Evolutionary conservation across 169 alveolate genomes (phyloP).

Genomic region (Plasmodium vivax): DNA sequence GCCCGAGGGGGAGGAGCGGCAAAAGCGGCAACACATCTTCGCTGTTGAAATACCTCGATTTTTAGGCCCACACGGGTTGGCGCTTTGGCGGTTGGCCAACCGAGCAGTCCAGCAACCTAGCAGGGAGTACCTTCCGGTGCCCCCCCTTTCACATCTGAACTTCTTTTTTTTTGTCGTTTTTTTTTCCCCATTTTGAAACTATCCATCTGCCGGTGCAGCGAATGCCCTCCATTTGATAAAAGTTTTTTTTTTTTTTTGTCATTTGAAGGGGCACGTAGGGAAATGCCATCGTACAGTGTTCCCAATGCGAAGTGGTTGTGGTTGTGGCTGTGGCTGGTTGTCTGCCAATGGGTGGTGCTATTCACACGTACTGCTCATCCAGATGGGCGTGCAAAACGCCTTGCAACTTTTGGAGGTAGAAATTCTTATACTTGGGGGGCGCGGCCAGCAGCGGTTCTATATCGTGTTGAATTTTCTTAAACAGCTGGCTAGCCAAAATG

Average conservation of each 20-base stretch:
- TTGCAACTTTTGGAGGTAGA: conserved; percentile 64
- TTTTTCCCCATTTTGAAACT: neutral
- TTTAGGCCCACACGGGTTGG: neutral
- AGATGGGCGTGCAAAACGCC: conserved; percentile 43
- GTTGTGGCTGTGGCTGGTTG: neutral
- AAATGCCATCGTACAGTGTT: neutral
- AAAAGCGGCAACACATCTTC: conserved; percentile 29
- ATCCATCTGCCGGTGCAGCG: neutral
- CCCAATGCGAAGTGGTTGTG: neutral
- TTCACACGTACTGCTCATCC: conserved; percentile 25
- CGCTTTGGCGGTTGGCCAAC: neutral
- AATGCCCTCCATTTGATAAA: neutral
- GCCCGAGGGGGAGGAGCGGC: neutral
- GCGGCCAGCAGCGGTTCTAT: conserved; percentile 24
- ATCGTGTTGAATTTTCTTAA: conserved; percentile 68
- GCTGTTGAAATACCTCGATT: conserved; percentile 44
- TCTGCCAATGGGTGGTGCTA: neutral
- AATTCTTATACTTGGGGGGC: conserved; percentile 60
- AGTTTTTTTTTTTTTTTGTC: conserved; percentile 2
- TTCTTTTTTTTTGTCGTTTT: conserved; percentile 2
- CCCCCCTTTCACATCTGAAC: neutral
- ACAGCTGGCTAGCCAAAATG: conserved; percentile 39
- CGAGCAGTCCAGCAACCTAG: neutral
- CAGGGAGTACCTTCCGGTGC: neutral
- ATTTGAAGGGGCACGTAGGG: neutral